These are phyloP conservation scores for Coprinopsis cinerea DNA, from an alignment of 768 basidiomycete species.

Conservation along the genomic window DNA sequence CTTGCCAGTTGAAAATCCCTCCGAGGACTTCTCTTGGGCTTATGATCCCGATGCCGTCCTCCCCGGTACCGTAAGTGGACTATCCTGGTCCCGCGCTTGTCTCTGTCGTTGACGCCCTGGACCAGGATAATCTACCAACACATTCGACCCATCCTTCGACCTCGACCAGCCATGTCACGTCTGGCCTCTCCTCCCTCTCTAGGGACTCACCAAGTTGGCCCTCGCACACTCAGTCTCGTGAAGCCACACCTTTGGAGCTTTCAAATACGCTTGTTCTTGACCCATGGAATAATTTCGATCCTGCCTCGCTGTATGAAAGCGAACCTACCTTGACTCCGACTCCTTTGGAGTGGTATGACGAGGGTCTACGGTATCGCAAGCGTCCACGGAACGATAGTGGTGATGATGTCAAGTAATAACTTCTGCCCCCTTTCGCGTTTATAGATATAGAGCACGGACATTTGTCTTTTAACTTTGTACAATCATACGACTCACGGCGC, in stretches of 20 bases:
- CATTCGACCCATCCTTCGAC: too few relatives aligned
- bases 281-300: slow-evolving; percentile 8
- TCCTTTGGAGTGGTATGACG: slow-evolving; percentile 9
- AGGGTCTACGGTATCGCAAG: slow-evolving; percentile 4
- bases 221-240: neutral
- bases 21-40: slow-evolving; percentile 39
- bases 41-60: slow-evolving; percentile 29
- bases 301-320: slow-evolving; percentile 16
- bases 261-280: neutral
- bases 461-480: too few relatives aligned
- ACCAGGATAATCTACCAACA: too few relatives aligned
- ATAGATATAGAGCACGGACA: too few relatives aligned
- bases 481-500: too few relatives aligned
- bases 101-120: neutral
- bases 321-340: slow-evolving; percentile 9
- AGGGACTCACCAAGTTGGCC: neutral
- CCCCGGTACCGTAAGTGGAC: neutral
- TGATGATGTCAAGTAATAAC: slow-evolving; percentile 10
- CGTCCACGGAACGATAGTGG: slow-evolving; percentile 1
- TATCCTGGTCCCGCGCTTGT: neutral
- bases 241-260: neutral
- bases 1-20: slow-evolving; percentile 16
- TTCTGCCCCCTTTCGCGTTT: neutral
- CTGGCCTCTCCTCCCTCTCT: neutral
- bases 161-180: neutral